A percentile compares a stretch with the other conserved stretches of the same genome.
Conservation (phyloP, 1,284 basidiomycete species). For the Volvariella volvacea region DNA sequence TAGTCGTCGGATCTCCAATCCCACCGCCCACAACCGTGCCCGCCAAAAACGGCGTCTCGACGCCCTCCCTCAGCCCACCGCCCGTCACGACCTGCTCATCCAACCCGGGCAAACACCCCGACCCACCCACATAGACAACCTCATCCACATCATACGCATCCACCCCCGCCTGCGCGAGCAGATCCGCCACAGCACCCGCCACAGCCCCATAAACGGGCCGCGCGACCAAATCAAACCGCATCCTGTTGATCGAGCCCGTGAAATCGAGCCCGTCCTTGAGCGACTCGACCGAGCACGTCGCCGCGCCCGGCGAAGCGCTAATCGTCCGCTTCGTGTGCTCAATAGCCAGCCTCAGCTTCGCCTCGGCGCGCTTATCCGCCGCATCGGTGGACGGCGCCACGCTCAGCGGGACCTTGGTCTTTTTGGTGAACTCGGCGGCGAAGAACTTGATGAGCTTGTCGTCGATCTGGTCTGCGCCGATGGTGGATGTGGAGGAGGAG, state of each 20-base stretch:
- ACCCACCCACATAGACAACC: slow-evolving; percentile 88
- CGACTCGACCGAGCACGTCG: slow-evolving; percentile 89
- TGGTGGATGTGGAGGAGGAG: slow-evolving; percentile 37
- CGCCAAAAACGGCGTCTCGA: slow-evolving; percentile 56
- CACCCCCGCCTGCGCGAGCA: slow-evolving; percentile 56
- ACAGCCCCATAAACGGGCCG: slow-evolving; percentile 71
- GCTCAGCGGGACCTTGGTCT: slow-evolving; percentile 77
- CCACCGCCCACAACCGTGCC: slow-evolving; percentile 67
- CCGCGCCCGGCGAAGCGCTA: slow-evolving; percentile 81
- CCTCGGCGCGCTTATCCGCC: slow-evolving; percentile 81
- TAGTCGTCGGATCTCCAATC: slow-evolving; percentile 79
- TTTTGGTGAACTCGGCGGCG: slow-evolving; percentile 96
- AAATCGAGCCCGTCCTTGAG: slow-evolving; percentile 94
- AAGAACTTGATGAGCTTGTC: slow-evolving; percentile 86
- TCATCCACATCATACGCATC: slow-evolving; percentile 86
- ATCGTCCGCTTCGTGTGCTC: slow-evolving; percentile 95
- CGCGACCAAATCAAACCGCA: slow-evolving; percentile 90
- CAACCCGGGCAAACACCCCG: slow-evolving; percentile 81
- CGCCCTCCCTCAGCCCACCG: slow-evolving; percentile 64
- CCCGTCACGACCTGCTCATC: slow-evolving; percentile 58
- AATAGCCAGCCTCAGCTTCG: slow-evolving; percentile 88
- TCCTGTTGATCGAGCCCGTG: slow-evolving; percentile 87
- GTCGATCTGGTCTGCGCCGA: slow-evolving; percentile 69
- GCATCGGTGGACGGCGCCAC: slow-evolving; percentile 41
- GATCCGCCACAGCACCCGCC: slow-evolving; percentile 51